A percentile compares a stretch with the other conserved stretches of the same genome.
Conservation (phyloP, 23 red algal genomes). For the Gracilaria domingensis region DNA sequence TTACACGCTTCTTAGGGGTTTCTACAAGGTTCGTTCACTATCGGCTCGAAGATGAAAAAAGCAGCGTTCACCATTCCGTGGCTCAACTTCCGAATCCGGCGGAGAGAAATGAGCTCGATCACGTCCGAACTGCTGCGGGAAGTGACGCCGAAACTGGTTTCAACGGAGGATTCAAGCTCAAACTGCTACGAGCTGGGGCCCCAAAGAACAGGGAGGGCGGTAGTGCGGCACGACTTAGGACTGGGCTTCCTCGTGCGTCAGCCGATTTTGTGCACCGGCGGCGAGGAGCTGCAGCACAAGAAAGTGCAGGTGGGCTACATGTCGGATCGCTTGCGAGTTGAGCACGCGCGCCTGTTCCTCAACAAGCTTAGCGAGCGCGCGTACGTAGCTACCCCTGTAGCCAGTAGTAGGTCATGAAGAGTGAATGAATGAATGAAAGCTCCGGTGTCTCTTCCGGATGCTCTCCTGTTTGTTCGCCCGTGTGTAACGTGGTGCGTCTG, state of each 20-base stretch:
- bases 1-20: slow-evolving; percentile 41
- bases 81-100: slow-evolving; percentile 65
- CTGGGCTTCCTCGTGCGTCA: slow-evolving; percentile 63
- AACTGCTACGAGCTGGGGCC: slow-evolving; percentile 10
- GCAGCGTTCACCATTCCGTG: slow-evolving; percentile 43
- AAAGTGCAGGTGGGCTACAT: background rate
- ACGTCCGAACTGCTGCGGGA: slow-evolving; percentile 24
- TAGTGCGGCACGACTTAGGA: slow-evolving; percentile 55
- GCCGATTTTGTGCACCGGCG: slow-evolving; percentile 19
- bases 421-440: too few relatives aligned
- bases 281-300: background rate
- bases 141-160: background rate
- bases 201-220: slow-evolving; percentile 24
- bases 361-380: background rate
- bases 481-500: background rate
- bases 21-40: slow-evolving; percentile 44
- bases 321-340: background rate
- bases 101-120: background rate
- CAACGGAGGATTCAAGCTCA: background rate
- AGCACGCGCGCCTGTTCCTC: background rate
- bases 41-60: background rate
- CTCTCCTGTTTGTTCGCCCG: too few relatives aligned
- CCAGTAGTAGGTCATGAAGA: too few relatives aligned
- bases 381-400: background rate
- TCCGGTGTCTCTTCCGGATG: too few relatives aligned